A percentile compares a stretch with the other conserved stretches of the same genome.
These are phyloP conservation scores for Litchi chinensis DNA, from an alignment of 345 rosid genomes.

Conservation along the genomic window DNA sequence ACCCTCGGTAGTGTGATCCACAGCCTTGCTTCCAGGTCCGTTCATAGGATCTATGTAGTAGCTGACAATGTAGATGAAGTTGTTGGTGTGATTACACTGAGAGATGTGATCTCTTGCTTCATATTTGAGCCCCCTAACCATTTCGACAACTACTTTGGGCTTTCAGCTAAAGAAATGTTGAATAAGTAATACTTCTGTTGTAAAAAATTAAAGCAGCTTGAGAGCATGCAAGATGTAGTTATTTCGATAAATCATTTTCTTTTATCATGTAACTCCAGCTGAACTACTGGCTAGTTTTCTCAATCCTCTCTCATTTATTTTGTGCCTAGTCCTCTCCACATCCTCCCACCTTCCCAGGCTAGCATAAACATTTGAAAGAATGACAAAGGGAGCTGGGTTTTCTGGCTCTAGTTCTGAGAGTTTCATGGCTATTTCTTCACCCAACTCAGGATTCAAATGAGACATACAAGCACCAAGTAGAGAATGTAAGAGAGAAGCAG, in stretches of 20 bases:
- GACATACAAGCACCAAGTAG: slow-evolving; percentile 60
- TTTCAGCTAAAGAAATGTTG: slow-evolving; percentile 62
- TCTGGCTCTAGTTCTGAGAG: slow-evolving; percentile 55
- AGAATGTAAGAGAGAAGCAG: slow-evolving; percentile 54
- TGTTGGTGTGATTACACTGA: slow-evolving; percentile 74
- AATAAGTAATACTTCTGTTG: slow-evolving; percentile 34
- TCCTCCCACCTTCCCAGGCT: slow-evolving; percentile 57
- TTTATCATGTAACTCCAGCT: slow-evolving; percentile 34
- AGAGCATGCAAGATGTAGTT: neutral
- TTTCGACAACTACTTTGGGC: slow-evolving; percentile 59
- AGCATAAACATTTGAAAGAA: slow-evolving; percentile 60
- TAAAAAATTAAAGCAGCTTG: slow-evolving; percentile 6
- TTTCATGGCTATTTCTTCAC: slow-evolving; percentile 52
- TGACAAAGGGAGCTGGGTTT: slow-evolving; percentile 57
- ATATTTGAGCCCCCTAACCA: slow-evolving; percentile 72
- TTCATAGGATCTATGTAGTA: slow-evolving; percentile 75
- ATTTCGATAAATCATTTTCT: neutral
- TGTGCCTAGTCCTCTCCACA: slow-evolving; percentile 52
- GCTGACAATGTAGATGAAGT: slow-evolving; percentile 54
- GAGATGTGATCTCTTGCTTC: slow-evolving; percentile 94
- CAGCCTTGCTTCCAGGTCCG: slow-evolving; percentile 61
- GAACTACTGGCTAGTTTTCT: slow-evolving; percentile 56
- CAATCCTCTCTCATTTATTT: slow-evolving; percentile 46
- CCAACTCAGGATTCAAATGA: slow-evolving; percentile 50
- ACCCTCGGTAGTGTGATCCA: slow-evolving; percentile 71